Evolutionary conservation across 1,284 basidiomycete genomes (phyloP).

Genomic region (Cutaneotrichosporon cavernicola): DNA sequence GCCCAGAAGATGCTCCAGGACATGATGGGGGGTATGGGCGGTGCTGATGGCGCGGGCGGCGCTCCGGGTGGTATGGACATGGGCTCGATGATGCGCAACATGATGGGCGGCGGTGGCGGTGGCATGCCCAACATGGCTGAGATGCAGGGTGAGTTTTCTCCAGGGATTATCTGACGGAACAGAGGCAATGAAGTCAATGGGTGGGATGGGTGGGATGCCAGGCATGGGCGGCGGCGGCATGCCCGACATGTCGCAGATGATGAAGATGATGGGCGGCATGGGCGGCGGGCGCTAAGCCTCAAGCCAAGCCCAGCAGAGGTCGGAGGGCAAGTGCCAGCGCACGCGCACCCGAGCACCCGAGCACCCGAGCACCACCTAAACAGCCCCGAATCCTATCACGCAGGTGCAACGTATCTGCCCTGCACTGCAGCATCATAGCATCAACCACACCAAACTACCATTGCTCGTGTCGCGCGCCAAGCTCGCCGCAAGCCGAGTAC

Average conservation of each 20-base stretch:
- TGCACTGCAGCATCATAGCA: not conserved
- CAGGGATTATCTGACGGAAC: constrained; percentile 15
- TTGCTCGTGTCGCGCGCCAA: not conserved
- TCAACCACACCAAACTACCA: not conserved
- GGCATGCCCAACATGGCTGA: constrained; percentile 54
- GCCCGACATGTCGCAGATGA: constrained; percentile 53
- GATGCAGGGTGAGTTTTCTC: constrained; percentile 47
- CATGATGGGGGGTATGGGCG: constrained; percentile 73
- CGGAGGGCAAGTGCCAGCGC: not conserved
- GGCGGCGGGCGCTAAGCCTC: constrained; percentile 17
- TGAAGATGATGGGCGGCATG: constrained; percentile 55
- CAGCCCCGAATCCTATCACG: not conserved
- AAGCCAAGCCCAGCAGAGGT: not conserved
- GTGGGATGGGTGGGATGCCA: constrained; percentile 68
- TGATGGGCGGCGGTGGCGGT: constrained; percentile 51
- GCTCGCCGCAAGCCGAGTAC: not conserved
- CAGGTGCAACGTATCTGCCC: not conserved
- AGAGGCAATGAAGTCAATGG: constrained; percentile 82
- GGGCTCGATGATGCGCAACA: constrained; percentile 57
- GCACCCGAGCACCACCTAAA: not conserved
- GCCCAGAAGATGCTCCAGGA: constrained; percentile 95
- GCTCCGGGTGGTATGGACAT: constrained; percentile 63
- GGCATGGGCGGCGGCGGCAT: constrained; percentile 58
- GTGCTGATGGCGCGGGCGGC: constrained; percentile 14
- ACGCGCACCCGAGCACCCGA: not conserved